Evolutionary conservation across 805 yeast genomes (phyloP).

Genomic region (Sungouiella thailandica): DNA sequence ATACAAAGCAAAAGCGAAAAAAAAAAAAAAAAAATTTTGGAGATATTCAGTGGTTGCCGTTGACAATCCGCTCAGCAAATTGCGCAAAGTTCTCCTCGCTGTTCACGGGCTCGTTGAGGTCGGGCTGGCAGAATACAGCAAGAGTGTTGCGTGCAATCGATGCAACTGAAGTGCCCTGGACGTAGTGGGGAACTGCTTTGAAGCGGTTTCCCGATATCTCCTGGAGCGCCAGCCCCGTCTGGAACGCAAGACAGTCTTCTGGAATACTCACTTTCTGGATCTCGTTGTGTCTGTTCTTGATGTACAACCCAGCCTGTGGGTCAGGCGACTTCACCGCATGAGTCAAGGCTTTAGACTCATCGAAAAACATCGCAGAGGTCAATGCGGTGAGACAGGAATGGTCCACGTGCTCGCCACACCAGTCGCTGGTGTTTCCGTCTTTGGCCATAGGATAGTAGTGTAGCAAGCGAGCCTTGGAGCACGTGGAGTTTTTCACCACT

Average conservation of each 20-base stretch:
- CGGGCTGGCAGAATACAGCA: conserved; percentile 62
- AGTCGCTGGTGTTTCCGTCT: conserved; percentile 25
- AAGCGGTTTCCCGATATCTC: conserved; percentile 45
- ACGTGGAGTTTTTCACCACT: conserved; percentile 45
- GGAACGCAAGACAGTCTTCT: conserved; percentile 51
- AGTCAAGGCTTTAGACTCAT: conserved; percentile 27
- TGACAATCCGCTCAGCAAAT: conserved; percentile 40
- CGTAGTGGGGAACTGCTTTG: conserved; percentile 57
- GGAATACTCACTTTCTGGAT: conserved; percentile 52
- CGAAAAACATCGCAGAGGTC: conserved; percentile 48
- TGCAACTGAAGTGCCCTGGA: conserved; percentile 36
- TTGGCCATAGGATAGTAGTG: conserved; percentile 52
- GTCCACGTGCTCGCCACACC: conserved; percentile 64
- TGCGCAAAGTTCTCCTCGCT: conserved; percentile 44
- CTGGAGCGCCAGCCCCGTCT: conserved; percentile 54
- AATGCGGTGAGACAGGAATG: conserved; percentile 58
- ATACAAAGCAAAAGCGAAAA: no score
- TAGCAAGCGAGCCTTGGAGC: conserved; percentile 53
- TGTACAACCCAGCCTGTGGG: conserved; percentile 45
- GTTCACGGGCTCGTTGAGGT: conserved; percentile 45
- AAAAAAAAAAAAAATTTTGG: no score
- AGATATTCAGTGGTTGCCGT: conserved; percentile 6
- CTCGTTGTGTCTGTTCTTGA: conserved; percentile 40
- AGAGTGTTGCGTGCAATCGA: conserved; percentile 47
- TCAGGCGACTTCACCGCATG: conserved; percentile 39